Percentiles rank a stretch among this genome's conserved stretches.
These are phyloP conservation scores for Aaosphaeria arxii DNA, from an alignment of 2,329 filamentous ascomycete genomes.

Conservation along the genomic window DNA sequence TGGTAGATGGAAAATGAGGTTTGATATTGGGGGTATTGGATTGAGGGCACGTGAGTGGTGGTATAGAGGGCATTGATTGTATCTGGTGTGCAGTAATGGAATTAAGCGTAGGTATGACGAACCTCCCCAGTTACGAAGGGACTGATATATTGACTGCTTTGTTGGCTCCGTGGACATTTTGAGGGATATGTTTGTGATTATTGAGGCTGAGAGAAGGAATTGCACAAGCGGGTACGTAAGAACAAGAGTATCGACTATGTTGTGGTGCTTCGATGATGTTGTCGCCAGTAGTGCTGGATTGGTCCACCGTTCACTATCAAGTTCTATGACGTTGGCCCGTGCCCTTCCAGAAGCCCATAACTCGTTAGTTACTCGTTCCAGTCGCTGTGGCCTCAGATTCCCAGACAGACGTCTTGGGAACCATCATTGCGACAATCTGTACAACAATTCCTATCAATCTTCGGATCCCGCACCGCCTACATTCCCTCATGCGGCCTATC, in stretches of 20 bases:
- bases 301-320: not conserved
- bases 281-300: too few species aligned
- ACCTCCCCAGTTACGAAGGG: slow-evolving; percentile 53
- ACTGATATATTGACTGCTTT: slow-evolving; percentile 41
- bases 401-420: too few species aligned
- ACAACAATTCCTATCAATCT: too few species aligned
- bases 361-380: too few species aligned
- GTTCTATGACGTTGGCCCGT: slow-evolving; percentile 15
- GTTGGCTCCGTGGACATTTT: slow-evolving; percentile 40
- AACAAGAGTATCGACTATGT: not conserved
- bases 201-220: not conserved
- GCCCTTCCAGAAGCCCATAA: not conserved
- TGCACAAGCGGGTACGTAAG: not conserved
- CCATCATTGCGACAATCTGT: too few species aligned
- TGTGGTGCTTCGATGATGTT: too few species aligned
- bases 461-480: too few species aligned
- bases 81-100: too few species aligned
- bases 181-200: not conserved
- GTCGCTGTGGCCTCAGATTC: slow-evolving; percentile 21
- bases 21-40: not conserved
- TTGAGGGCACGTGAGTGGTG: not conserved
- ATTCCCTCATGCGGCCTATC: too few species aligned
- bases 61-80: not conserved
- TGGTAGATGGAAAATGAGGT: slow-evolving; percentile 2
- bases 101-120: slow-evolving; percentile 21